Percentiles rank a stretch among this genome's conserved stretches.
These are phyloP conservation scores for Moniliophthora roreri DNA, from an alignment of 1,284 basidiomycete species.

Conservation along the genomic window DNA sequence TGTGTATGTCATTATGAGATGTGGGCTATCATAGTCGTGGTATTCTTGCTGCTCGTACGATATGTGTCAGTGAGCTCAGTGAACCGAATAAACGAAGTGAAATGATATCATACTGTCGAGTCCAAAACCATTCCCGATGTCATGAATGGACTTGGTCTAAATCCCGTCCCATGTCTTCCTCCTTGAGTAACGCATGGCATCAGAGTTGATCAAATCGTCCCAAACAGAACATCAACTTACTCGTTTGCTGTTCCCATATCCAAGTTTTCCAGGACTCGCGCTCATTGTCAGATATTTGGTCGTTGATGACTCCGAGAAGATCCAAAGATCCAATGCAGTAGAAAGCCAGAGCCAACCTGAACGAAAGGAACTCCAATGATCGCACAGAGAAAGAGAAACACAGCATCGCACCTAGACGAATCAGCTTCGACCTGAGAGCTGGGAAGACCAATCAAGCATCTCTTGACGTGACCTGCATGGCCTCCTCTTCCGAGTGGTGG, in stretches of 20 bases:
- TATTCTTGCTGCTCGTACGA: conserved; percentile 3
- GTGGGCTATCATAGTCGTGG: conserved; percentile 52
- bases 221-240: conserved; percentile 34
- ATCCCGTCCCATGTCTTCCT: conserved; percentile 65
- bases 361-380: not conserved
- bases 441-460: conserved; percentile 58
- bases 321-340: conserved; percentile 83
- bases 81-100: not conserved
- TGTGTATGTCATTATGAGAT: conserved; percentile 93
- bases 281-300: conserved; percentile 48
- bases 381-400: not conserved
- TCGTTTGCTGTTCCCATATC: conserved; percentile 85
- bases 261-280: conserved; percentile 73
- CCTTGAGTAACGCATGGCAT: conserved; percentile 30
- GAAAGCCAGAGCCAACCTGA: conserved; percentile 79
- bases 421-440: conserved; percentile 56
- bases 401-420: conserved; percentile 46
- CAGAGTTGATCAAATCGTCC: not conserved
- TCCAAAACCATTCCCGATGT: conserved; percentile 16
- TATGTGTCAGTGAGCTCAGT: not conserved
- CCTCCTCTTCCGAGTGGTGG: conserved; percentile 38
- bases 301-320: conserved; percentile 57
- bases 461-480: conserved; percentile 54
- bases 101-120: not conserved
- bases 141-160: conserved; percentile 75